phyloP scores from a whole-genome alignment of 768 basidiomycete species.

The Pulveroboletus ravenelii region DNA sequence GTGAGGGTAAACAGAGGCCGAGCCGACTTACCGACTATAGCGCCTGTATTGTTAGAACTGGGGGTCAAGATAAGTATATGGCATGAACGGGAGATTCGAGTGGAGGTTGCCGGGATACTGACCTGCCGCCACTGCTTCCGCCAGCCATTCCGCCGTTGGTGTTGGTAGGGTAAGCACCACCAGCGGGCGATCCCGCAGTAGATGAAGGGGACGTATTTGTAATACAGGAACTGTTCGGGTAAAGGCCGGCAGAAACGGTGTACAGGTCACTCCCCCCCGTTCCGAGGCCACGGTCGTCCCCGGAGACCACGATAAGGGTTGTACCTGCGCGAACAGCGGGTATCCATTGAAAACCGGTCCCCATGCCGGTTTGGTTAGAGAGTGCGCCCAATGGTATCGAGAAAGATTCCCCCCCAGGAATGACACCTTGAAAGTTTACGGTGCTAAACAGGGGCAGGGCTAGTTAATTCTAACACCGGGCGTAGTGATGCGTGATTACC shows the following conservation, averaged over 20 bases:
- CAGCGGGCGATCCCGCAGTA: conserved; percentile 71
- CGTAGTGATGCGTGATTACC: conserved; percentile 36
- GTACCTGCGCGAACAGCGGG: conserved; percentile 61
- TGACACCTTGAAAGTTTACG: conserved; percentile 63
- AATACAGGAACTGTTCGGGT: conserved; percentile 52
- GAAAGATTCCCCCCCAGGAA: conserved; percentile 78
- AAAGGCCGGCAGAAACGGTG: conserved; percentile 49
- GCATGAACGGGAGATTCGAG: not conserved
- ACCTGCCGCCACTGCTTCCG: conserved; percentile 25
- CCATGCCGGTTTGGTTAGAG: conserved; percentile 40
- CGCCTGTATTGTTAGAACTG: conserved; percentile 39
- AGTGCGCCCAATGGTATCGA: conserved; percentile 49
- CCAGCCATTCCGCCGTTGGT: conserved; percentile 34
- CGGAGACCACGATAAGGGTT: conserved; percentile 60
- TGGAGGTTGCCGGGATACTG: conserved; percentile 7
- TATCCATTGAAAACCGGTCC: conserved; percentile 68
- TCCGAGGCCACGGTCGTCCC: conserved; percentile 64
- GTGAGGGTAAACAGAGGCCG: not conserved
- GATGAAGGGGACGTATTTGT: conserved; percentile 63
- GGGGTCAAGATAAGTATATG: conserved; percentile 1
- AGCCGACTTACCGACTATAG: conserved; percentile 43
- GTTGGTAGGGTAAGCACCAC: conserved; percentile 63
- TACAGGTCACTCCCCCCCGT: conserved; percentile 59
- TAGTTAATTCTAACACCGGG: not conserved
- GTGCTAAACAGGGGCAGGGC: conserved; percentile 33